These are phyloP conservation scores for Buddleja alternifolia DNA, from an alignment of 257 asterid species.

Conservation along the genomic window DNA sequence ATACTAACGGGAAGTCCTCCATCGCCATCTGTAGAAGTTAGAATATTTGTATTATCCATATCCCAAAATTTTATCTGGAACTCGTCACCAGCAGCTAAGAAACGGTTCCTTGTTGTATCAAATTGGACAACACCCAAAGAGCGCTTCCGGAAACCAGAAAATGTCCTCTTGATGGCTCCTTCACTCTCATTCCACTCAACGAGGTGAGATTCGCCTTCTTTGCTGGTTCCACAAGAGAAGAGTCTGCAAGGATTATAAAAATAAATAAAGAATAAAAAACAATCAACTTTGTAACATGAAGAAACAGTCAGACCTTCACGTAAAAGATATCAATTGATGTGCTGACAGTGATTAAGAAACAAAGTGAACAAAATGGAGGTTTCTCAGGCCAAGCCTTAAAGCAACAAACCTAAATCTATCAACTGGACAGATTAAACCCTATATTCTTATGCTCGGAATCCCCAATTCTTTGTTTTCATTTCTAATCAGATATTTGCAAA, in stretches of 20 bases:
- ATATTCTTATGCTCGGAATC: neutral
- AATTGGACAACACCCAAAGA: slow-evolving; percentile 91
- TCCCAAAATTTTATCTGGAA: slow-evolving; percentile 95
- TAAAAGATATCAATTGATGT: too few relatives aligned
- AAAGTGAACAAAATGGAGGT: neutral
- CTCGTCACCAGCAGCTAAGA: slow-evolving; percentile 95
- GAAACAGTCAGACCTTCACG: neutral
- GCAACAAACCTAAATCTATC: neutral
- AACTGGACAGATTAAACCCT: neutral
- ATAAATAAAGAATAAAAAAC: neutral
- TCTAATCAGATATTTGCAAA: neutral
- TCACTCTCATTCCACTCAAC: slow-evolving; percentile 98
- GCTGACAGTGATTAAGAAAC: neutral
- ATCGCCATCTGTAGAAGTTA: slow-evolving; percentile 76
- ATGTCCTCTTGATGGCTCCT: slow-evolving; percentile 86
- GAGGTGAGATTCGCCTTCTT: slow-evolving; percentile 91
- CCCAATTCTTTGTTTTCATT: neutral
- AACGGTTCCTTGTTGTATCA: slow-evolving; percentile 80
- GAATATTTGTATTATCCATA: slow-evolving; percentile 72
- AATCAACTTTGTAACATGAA: neutral
- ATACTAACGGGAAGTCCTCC: slow-evolving; percentile 93
- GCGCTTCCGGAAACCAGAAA: slow-evolving; percentile 83
- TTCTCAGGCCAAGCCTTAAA: neutral
- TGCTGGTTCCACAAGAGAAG: slow-evolving; percentile 95
- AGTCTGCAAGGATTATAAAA: slow-evolving; percentile 57